Base-by-base conservation (phyloP, 2,329 filamentous ascomycete species). In the Verticillium alfalfae region DNA sequence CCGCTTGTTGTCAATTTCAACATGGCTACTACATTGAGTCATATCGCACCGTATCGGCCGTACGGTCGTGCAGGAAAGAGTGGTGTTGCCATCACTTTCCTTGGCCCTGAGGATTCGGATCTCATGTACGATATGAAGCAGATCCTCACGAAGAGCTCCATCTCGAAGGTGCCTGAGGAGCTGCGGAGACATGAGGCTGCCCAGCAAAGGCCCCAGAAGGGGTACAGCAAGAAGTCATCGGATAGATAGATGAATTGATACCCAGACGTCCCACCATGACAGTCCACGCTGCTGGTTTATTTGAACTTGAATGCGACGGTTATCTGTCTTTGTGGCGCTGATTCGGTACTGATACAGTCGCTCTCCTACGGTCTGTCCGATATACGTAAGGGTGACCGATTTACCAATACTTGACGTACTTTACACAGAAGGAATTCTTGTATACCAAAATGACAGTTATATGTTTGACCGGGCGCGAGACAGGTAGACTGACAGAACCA, bases 1-100 rank as follows among this genome's bases (percentile, higher is more conserved):
- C 91, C 87, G 65, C 84, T 99, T 63, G 95, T 99, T 62, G 84
- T 99, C 73, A 99, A 99, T 80, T 99, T 98, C 85, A 99, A 98
- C 82, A 98, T 99, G 95, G 90, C 95, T 0, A 88, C 80, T 13
- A 83, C 68, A 98, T 99, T 67, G 95, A 99, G 78, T 90, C 87
- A 71, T 99, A 99, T 75, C 94, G 2, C 95, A 99, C 81, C 89
- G 95, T 79, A 90, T 99, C 70, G 95, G 95, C 75, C 90, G 95
- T 79, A 99, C 95, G 95, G 95, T 82, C 90, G 95, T 88, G 95
- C 95, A 2, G 95, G 95, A 65, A 98, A 98, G 85, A 93, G 86
- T 68, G 95, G 95, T 88, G 88, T 97, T 58, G 91, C 95, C 2
- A 95, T 99, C 66, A 99, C 95, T 0, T 99, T 99, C 81, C 76